Evolutionary conservation across 345 rosid genomes (phyloP), one percentile per base, ranked within the genome.

Genomic region (Mallotus nudiflorus): DNA sequence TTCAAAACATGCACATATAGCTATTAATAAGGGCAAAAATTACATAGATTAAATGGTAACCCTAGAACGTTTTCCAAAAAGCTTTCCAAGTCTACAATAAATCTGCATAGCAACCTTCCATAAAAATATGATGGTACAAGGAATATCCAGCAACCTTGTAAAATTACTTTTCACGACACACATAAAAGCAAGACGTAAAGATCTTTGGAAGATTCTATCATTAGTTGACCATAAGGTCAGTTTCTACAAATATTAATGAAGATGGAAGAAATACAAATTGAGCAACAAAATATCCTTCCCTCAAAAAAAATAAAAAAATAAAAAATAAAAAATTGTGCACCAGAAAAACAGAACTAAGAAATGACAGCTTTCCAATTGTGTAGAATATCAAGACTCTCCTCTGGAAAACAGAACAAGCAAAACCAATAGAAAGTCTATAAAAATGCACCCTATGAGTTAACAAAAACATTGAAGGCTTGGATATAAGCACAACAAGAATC

Each of bases 1-100:
- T 44, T 35, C 29, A n/a, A 18, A n/a, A 53, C 57, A 59, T 33
- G 22, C 24, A 19, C 57, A 53, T 4, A 44, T 31, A 29, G 27
- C 31, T 33, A 75, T 20, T 35, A 64, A 39, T 14, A 49, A 37
- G 33, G 49, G 31, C 51, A 40, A n/a, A 58, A 46, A 48, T 46
- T 55, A 53, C 24, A 62, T 56, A 35, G 20, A 45, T 57, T 24
- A 42, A 48, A 33, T 68, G 66, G 51, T n/a, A 71, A 59, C 50
- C 39, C 40, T 20, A 75, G 4, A 76, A 46, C 20, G 40, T 54
- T 19, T n/a, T 13, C 46, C 50, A 20, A 28, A 49, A 29, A 63
- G 55, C 66, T 25, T 67, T 44, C 25, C 29, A 55, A 49, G 60
- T 46, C n/a, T 35, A 60, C 56, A 37, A 40, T 42, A 4, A n/a